phyloP scores from a whole-genome alignment of 805 yeast species.

The Candida maesae region DNA sequence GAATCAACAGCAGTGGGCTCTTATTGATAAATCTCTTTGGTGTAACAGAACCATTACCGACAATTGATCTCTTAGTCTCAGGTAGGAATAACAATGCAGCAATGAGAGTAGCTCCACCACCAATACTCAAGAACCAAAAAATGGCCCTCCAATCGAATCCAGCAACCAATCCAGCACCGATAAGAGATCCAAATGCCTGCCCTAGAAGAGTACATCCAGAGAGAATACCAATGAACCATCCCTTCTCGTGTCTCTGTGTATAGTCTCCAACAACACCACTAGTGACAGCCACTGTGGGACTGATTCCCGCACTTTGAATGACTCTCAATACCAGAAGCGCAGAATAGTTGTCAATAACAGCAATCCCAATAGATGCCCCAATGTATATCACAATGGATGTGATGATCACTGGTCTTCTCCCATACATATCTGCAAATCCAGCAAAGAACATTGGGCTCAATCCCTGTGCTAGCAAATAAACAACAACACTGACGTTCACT shows the following conservation, averaged over 20 bases:
- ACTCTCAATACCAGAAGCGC: conserved; percentile 62
- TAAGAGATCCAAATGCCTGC: conserved; percentile 72
- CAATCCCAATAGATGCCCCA: conserved; percentile 63
- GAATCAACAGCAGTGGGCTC: conserved; percentile 39
- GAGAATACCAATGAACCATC: conserved; percentile 62
- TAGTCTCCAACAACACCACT: conserved; percentile 75
- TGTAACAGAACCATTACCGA: conserved; percentile 67
- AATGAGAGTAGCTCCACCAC: conserved; percentile 45
- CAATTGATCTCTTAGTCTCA: conserved; percentile 69
- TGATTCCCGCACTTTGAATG: conserved; percentile 71
- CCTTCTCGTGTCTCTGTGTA: conserved; percentile 63
- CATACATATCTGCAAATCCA: conserved; percentile 62
- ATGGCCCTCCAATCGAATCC: conserved; percentile 68
- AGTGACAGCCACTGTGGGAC: conserved; percentile 68
- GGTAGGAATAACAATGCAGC: conserved; percentile 48
- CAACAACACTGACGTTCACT: conserved; percentile 70
- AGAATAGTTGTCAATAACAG: conserved; percentile 53
- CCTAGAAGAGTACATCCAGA: conserved; percentile 67
- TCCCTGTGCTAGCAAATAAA: conserved; percentile 75
- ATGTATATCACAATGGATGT: conserved; percentile 51
- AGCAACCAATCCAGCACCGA: conserved; percentile 45
- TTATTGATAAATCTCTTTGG: conserved; percentile 42
- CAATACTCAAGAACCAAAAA: conserved; percentile 70
- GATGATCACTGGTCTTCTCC: conserved; percentile 67
- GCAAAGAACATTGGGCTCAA: conserved; percentile 68